Conservation (phyloP, 495 filamentous ascomycete genomes). For the Tirmania nivea region DNA sequence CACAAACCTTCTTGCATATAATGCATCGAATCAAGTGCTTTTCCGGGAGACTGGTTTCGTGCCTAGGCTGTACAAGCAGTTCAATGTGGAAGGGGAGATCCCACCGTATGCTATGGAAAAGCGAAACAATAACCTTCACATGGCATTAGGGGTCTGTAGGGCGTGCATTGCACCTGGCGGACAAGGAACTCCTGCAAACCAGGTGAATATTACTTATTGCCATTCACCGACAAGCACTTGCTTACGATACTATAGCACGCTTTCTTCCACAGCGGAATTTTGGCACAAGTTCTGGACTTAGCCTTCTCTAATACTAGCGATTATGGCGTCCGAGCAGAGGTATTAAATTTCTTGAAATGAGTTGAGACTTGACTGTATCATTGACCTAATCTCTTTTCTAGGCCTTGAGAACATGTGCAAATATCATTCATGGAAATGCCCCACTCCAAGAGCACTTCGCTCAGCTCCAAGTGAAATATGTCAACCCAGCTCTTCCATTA, state of each 20-base stretch:
- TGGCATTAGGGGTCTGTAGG: slow-evolving; percentile 61
- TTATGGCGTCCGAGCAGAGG: slow-evolving; percentile 60
- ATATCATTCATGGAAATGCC: slow-evolving; percentile 66
- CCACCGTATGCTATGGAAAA: slow-evolving; percentile 54
- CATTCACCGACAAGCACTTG: background rate
- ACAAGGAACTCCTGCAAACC: slow-evolving; percentile 59
- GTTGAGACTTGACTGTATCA: background rate
- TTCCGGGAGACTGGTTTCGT: slow-evolving; percentile 83
- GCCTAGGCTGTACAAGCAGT: slow-evolving; percentile 44
- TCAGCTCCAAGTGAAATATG: slow-evolving; percentile 41
- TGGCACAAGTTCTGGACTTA: slow-evolving; percentile 59
- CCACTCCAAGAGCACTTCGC: slow-evolving; percentile 68
- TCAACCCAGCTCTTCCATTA: slow-evolving; percentile 29
- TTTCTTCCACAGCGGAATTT: slow-evolving; percentile 63
- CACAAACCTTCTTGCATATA: slow-evolving; percentile 73
- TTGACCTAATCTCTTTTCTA: slow-evolving; percentile 13
- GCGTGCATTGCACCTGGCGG: slow-evolving; percentile 67
- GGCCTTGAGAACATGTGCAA: slow-evolving; percentile 67
- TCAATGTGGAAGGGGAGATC: slow-evolving; percentile 37
- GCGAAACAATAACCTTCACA: slow-evolving; percentile 80
- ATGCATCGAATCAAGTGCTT: slow-evolving; percentile 77
- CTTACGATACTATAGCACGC: slow-evolving; percentile 22
- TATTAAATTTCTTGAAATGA: slow-evolving; percentile 22
- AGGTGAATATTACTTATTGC: slow-evolving; percentile 18
- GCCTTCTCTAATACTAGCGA: slow-evolving; percentile 61